Evolutionary conservation across 129 eudicot genomes (phyloP), one percentile per base, ranked within the genome.

Genomic region (Solidago caesia): DNA sequence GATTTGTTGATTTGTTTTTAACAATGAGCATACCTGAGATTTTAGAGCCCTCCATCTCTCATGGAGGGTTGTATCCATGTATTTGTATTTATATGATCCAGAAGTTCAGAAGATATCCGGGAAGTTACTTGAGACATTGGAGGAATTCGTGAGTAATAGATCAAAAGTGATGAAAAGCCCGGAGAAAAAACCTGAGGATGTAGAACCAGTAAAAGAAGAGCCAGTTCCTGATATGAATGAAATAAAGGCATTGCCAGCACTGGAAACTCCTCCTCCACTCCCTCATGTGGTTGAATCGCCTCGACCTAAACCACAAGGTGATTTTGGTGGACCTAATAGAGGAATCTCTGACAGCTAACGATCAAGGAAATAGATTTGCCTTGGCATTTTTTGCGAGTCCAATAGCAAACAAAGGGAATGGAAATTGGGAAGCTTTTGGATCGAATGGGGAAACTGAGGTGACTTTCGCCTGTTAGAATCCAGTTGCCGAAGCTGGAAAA

Each of bases 381-480:
- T 79, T 91, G 71, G 97, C 96, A 0, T 75, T 91, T 79, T 91
- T 92, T 45, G 89, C 91, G 0, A 90, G 92, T 14, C 92, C 97
- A 0, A 87, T 77, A 4, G 81, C 87, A 8, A 88, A 76, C 52
- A 79, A 72, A 6, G 79, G 67, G 33, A 87, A 85, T 53, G 91
- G 89, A 7, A 85, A 87, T 1, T 91, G 91, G 97, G 92, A 88
- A 65, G 84, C 91, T 2, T 91, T 91, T 67, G 80, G 80, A 14
- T 73, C 92, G 15, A 79, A 75, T 15, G 87, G 93, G 6, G 83
- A 75, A 47, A 16, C 87, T 0, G 91, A 84, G 46, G 90, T 91
- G 44, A 88, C 90, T 8, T 91, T 95, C 0, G 97, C 97, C 1
- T 91, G 97, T 96, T 88, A 91, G 78, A 88, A 76, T 70, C 97